phyloP scores from a whole-genome alignment of 768 basidiomycete species.

The Trametes punicea region DNA sequence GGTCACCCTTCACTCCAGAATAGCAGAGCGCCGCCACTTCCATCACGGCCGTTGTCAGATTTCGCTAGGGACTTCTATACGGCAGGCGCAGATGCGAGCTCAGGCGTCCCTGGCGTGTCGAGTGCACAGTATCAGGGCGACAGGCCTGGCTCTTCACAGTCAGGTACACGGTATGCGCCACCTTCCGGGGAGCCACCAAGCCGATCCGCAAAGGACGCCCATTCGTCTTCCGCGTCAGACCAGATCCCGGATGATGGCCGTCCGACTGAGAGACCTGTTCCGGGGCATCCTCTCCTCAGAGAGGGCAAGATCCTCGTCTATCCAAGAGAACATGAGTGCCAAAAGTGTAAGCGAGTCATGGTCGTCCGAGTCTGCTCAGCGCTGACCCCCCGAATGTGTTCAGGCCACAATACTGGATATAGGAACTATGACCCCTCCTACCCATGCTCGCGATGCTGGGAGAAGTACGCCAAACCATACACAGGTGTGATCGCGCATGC shows the following conservation, averaged over 20 bases:
- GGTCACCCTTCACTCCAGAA: constrained; percentile 6
- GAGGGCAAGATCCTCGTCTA: constrained; percentile 67
- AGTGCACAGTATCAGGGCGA: constrained; percentile 15
- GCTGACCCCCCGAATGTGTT: background rate
- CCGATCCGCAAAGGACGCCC: background rate
- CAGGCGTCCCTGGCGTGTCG: constrained; percentile 8
- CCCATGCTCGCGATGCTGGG: constrained; percentile 76
- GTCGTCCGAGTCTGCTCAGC: background rate
- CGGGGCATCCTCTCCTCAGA: constrained; percentile 65
- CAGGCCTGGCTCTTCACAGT: background rate
- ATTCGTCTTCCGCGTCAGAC: background rate
- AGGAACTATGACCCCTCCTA: constrained; percentile 62
- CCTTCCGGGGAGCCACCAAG: constrained; percentile 26
- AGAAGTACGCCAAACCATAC: constrained; percentile 60
- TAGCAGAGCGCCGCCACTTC: constrained; percentile 7
- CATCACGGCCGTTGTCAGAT: constrained; percentile 38
- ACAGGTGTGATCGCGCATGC: constrained; percentile 57
- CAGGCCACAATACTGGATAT: constrained; percentile 75
- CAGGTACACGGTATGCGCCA: constrained; percentile 29
- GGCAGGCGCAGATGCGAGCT: constrained; percentile 34
- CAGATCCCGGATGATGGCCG: constrained; percentile 45
- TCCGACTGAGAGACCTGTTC: constrained; percentile 59
- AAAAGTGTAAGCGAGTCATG: constrained; percentile 54
- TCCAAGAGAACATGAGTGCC: constrained; percentile 57
- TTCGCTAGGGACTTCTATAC: constrained; percentile 66